These are phyloP conservation scores for Magnolia sinica DNA, from an alignment of 164 flowering plant species.

Conservation along the genomic window DNA sequence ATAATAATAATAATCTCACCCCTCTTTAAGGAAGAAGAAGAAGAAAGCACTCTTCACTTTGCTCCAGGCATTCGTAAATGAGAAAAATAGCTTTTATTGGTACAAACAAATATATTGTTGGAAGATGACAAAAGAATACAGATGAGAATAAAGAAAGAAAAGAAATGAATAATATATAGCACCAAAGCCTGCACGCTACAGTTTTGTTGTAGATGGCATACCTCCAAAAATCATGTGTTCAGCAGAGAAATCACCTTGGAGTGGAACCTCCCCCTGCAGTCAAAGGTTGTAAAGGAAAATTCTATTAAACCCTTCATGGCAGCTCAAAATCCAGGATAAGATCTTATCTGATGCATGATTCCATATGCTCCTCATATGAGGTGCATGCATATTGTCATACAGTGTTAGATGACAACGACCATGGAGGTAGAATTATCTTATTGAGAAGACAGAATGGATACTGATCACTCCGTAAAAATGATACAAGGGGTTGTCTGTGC, in stretches of 20 bases:
- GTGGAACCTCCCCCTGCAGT: conserved; percentile 87
- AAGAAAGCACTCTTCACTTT: background rate
- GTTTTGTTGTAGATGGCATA: conserved; percentile 12
- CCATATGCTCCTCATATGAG: background rate
- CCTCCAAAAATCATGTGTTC: conserved; percentile 99
- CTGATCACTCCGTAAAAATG: no score
- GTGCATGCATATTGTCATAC: background rate
- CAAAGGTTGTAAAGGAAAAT: background rate
- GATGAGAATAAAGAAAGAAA: no score
- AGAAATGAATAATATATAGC: background rate
- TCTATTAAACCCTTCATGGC: background rate
- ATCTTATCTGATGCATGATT: background rate
- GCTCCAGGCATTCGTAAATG: background rate
- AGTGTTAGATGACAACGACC: background rate
- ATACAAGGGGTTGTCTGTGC: no score
- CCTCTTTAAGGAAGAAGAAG: background rate
- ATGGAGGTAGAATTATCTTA: no score
- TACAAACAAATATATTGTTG: background rate
- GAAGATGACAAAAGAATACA: background rate
- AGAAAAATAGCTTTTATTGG: background rate
- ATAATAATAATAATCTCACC: no score
- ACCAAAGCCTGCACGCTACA: background rate
- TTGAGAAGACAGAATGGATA: background rate
- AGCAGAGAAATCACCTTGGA: conserved; percentile 98
- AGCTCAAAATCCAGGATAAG: background rate